These are phyloP conservation scores for Acorus gramineus DNA, from an alignment of 106 monocot species.

Conservation along the genomic window DNA sequence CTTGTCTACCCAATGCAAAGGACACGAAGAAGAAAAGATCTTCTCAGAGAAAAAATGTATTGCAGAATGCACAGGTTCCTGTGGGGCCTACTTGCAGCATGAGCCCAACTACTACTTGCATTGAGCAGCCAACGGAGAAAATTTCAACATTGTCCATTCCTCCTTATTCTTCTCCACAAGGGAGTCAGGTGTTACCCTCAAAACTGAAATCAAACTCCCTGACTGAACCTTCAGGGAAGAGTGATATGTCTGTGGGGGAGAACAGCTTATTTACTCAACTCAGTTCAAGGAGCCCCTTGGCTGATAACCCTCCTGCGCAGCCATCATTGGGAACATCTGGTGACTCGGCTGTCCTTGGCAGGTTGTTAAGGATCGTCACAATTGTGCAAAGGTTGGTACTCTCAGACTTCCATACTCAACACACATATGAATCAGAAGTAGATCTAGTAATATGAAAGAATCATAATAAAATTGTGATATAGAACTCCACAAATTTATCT, in stretches of 20 bases:
- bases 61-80: not conserved
- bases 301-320: not conserved
- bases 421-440: no score
- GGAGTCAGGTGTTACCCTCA: not conserved
- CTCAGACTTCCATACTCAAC: no score
- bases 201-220: not conserved
- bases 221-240: not conserved
- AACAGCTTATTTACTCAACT: not conserved
- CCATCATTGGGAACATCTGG: not conserved
- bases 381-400: no score
- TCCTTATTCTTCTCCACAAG: not conserved
- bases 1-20: constrained; percentile 2
- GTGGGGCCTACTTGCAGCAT: constrained; percentile 2
- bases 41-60: constrained; percentile 19
- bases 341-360: not conserved
- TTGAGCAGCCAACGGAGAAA: constrained; percentile 4
- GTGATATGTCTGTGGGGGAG: not conserved
- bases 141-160: not conserved
- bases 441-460: no score
- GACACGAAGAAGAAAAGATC: constrained; percentile 1
- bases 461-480: not conserved
- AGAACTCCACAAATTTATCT: constrained; percentile 7
- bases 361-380: constrained; percentile 10
- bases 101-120: not conserved
- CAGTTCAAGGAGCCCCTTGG: not conserved